Evolutionary conservation across 768 basidiomycete genomes (phyloP), one percentile per base, ranked within the genome.

Genomic region (Leccinum truebloodii): DNA sequence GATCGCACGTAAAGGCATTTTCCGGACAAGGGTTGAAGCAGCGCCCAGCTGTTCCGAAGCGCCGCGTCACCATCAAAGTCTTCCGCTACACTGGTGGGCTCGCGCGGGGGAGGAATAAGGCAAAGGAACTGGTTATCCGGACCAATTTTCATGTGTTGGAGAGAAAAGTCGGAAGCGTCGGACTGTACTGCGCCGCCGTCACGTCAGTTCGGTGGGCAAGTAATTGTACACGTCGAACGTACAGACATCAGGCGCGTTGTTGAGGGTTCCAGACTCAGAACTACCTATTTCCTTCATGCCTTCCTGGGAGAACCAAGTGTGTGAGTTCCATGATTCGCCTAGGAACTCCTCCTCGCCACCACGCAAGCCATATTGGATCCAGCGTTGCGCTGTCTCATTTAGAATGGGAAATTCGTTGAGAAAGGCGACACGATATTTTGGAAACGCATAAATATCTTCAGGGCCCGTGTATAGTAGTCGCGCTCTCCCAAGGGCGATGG

Each of bases 261-360:
- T 60, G 26, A 60, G 60, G 16, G 71, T 69, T 56, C 78, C 73
- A 48, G 73, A 69, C 57, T 83, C 81, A 46, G 78, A 79, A 61
- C 83, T 77, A 58, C 81, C 89, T 63, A 93, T 89, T 72, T 82
- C 83, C 75, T 83, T 88, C 59, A 75, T 78, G 52, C 73, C 72
- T 5, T 77, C 59, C 34, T 78, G 75, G 1, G 76, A 62, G 53
- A 78, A 71, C 75, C 77, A 79, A 34, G 64, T 63, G 22, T 76
- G 69, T 51, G 81, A 77, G 52, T 60, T 62, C 83, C 83, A 84
- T 18, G 84, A 79, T 66, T 86, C 84, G 67, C 86, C 86, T 22
- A 93, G 80, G 67, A 94, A 94, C 74, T 94, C 89, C 48, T 71
- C 78, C 67, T 90, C 85, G 32, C 92, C 92, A 50, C 90, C 92